Evolutionary conservation across 345 rosid species (phyloP).

Genomic region (Dimocarpus longan): DNA sequence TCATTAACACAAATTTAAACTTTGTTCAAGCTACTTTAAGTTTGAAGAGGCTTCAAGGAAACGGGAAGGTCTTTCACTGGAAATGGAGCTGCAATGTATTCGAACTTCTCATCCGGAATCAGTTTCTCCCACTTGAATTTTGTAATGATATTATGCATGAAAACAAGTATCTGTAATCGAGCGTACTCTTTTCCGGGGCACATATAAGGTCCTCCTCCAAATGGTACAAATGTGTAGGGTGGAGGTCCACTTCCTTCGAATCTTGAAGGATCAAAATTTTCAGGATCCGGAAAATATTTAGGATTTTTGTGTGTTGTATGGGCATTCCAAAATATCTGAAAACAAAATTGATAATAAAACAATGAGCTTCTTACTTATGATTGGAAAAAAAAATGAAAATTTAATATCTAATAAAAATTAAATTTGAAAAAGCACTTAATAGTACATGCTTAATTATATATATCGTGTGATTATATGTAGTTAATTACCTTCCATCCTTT

Average conservation of each 20-base stretch:
- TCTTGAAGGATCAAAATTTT: constrained; percentile 35
- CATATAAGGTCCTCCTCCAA: constrained; percentile 38
- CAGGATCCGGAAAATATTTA: constrained; percentile 29
- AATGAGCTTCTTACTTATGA: no score
- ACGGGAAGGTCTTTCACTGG: constrained; percentile 31
- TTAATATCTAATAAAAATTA: no score
- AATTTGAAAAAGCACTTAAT: no score
- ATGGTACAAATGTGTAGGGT: constrained; percentile 31
- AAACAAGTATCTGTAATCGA: constrained; percentile 27
- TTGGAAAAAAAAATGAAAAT: no score
- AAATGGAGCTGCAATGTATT: constrained; percentile 27
- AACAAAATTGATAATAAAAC: neutral
- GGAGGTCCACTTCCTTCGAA: constrained; percentile 29
- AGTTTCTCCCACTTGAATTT: constrained; percentile 25
- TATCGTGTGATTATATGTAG: no score
- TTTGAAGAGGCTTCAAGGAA: neutral
- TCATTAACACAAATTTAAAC: neutral
- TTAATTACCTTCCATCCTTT: constrained; percentile 37
- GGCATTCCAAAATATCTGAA: constrained; percentile 35
- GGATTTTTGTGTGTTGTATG: constrained; percentile 32
- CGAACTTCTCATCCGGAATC: constrained; percentile 28
- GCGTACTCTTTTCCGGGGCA: constrained; percentile 38
- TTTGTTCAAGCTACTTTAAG: neutral
- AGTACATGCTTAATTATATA: no score
- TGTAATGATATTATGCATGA: constrained; percentile 29